Evolutionary conservation across 106 monocot genomes (phyloP).

Genomic region (Acorus calamus): DNA sequence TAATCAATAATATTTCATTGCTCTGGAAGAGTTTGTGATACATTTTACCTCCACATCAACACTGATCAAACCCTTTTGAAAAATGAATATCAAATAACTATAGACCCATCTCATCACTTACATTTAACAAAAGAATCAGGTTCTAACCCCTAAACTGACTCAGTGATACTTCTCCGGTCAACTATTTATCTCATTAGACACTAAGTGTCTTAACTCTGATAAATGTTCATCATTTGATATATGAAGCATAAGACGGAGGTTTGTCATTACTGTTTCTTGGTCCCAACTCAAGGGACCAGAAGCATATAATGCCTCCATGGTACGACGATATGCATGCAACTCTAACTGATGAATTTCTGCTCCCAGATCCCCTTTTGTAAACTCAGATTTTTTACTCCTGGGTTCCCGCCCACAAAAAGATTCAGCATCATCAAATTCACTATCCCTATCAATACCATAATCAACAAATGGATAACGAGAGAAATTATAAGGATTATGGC

Average conservation of each 20-base stretch:
- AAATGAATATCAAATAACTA: too few species aligned
- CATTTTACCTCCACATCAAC: not conserved
- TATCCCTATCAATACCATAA: not conserved
- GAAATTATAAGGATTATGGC: not conserved
- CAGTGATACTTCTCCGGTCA: not conserved
- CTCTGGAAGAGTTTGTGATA: not conserved
- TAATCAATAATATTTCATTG: not conserved
- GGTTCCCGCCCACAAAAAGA: slow-evolving; percentile 13
- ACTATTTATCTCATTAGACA: slow-evolving; percentile 15
- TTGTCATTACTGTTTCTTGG: slow-evolving; percentile 35
- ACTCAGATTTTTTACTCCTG: too few species aligned
- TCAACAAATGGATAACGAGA: not conserved
- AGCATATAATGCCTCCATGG: slow-evolving; percentile 30
- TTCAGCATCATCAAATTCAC: slow-evolving; percentile 9
- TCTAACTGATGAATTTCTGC: slow-evolving; percentile 17
- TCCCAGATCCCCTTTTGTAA: slow-evolving; percentile 2
- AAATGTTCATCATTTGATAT: slow-evolving; percentile 54
- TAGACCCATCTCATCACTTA: too few species aligned
- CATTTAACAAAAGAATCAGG: not conserved
- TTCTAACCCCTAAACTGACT: not conserved
- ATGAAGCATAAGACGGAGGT: slow-evolving; percentile 36
- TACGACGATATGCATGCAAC: slow-evolving; percentile 31
- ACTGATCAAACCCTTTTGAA: too few species aligned
- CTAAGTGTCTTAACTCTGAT: slow-evolving; percentile 20
- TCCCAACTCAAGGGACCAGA: slow-evolving; percentile 45